Evolutionary conservation across 805 yeast species (phyloP), one percentile per base, ranked within the genome.

Genomic region (Schwanniomyces polymorphus): DNA sequence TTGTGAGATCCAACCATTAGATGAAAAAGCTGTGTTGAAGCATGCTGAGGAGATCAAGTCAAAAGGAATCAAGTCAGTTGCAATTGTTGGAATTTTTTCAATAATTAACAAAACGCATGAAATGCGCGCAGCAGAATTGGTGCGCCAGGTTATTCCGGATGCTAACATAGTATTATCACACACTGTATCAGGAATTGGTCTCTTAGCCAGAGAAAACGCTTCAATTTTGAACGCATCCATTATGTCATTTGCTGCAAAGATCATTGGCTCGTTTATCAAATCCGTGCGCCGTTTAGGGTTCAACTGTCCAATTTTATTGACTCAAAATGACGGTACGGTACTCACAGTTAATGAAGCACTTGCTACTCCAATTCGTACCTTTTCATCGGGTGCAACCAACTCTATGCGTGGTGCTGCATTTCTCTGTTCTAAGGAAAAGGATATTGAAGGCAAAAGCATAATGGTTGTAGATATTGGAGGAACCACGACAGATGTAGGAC

Each of bases 301-400:
- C 7, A 42, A 52, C 7, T 68, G 76, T 54, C 73, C 76, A 3
- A 61, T 76, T 2, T 58, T 74, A 7, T 47, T 71, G 35, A 73
- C 79, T 8, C 80, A 76, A 55, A 77, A 77, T 53, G 80, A 77
- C 49, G 81, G 80, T 5, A 76, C 81, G 1, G 69, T 75, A 12
- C 53, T 75, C 4, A 59, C 76, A 3, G 67, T 70, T 6, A 47
- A 56, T 7, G 78, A 73, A 27, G 78, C 77, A 0, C 47, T 65
- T 38, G 54, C 58, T 26, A 55, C 65, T 4, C 80, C 80, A n/a
- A 75, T 76, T 29, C 58, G 71, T 37, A 75, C 80, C 1, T 76
- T 75, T 53, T 70, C 77, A 4, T 75, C 80, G 9, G 80, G 81
- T 38, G 75, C 80, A 3, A 76, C 79, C 11, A 74, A 74, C 50